Evolutionary conservation across 345 rosid genomes (phyloP).

Genomic region (Mallotus nudiflorus): DNA sequence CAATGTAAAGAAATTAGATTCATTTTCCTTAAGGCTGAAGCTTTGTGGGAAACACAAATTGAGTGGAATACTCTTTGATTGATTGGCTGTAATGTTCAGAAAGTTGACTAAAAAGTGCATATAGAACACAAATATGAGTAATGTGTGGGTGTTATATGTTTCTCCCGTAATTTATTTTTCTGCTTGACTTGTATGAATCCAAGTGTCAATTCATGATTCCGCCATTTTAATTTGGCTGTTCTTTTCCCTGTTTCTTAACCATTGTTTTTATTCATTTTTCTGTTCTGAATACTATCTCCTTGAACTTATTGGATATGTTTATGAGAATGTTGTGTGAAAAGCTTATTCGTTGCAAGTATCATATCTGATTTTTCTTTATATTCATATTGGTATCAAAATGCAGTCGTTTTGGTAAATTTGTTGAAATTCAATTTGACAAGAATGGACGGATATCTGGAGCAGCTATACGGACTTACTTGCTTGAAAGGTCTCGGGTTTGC

Average conservation of each 20-base stretch:
- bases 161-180: not conserved
- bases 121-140: not conserved
- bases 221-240: not conserved
- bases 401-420: slow-evolving; percentile 99
- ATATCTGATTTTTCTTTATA: slow-evolving; percentile 16
- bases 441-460: slow-evolving; percentile 99
- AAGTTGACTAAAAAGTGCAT: slow-evolving; percentile 1
- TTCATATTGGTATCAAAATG: slow-evolving; percentile 32
- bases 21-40: slow-evolving; percentile 4
- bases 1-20: slow-evolving; percentile 5
- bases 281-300: not conserved
- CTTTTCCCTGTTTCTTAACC: not conserved
- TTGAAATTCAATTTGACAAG: slow-evolving; percentile 98
- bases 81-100: not conserved
- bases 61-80: not conserved
- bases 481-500: slow-evolving; percentile 99
- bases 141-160: not conserved
- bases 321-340: slow-evolving; percentile 15
- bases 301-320: not conserved
- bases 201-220: not conserved
- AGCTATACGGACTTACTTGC: slow-evolving; percentile 91
- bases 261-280: not conserved
- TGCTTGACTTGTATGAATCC: not conserved
- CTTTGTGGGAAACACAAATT: not conserved
- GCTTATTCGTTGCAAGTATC: slow-evolving; percentile 2